Percentiles rank a stretch among this genome's conserved stretches.
Evolutionary conservation across 148 eudicot species (phyloP).

Genomic region (Rhododendron kiyosumense): DNA sequence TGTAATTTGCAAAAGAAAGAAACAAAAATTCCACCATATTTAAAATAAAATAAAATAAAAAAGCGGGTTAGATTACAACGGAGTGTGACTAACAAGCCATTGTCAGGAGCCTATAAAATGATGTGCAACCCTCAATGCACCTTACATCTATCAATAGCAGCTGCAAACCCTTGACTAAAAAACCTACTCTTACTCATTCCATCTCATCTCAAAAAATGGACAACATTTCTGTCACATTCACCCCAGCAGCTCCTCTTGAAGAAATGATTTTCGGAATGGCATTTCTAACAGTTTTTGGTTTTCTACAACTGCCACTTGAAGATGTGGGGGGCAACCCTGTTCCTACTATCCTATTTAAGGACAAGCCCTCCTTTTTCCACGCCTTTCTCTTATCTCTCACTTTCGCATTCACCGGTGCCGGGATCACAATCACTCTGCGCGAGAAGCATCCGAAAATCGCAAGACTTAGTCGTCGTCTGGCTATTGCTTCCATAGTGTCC

Average conservation of each 20-base stretch:
- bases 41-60: too few species aligned
- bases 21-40: not conserved
- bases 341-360: not conserved
- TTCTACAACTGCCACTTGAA: not conserved
- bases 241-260: not conserved
- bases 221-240: not conserved
- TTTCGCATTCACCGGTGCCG: not conserved
- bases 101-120: not conserved
- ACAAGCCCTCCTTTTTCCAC: constrained; percentile 5
- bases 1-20: not conserved
- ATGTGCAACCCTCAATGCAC: not conserved
- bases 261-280: not conserved
- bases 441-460: not conserved
- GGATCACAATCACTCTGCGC: not conserved
- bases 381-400: constrained; percentile 4
- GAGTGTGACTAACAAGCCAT: not conserved
- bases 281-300: not conserved
- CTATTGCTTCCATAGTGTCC: not conserved
- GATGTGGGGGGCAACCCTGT: not conserved
- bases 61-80: not conserved
- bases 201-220: not conserved
- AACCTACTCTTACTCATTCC: not conserved
- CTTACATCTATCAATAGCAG: not conserved
- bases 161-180: not conserved
- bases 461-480: not conserved